Evolutionary conservation across 2,329 filamentous ascomycete species (phyloP), one percentile per base, ranked within the genome.

Genomic region (Cladosporium velox): DNA sequence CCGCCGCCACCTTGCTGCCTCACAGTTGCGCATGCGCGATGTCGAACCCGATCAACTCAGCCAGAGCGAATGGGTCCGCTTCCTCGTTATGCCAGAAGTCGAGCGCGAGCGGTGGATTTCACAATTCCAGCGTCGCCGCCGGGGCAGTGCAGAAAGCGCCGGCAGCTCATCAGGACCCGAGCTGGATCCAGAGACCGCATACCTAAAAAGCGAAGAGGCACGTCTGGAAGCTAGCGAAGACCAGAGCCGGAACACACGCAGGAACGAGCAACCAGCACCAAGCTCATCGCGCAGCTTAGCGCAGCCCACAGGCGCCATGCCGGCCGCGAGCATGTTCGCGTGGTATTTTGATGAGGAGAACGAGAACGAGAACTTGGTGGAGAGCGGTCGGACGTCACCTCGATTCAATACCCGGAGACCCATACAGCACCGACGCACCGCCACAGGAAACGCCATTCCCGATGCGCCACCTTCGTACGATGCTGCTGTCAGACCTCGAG

Each of bases 41-140:
- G 76, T 77, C 69, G 75, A 77, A 64, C 75, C 75, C 7, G 72
- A 76, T 35, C 74, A 77, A 65, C 67, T 77, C 47, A 71, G 68
- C 67, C 72, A 70, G 6, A 73, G 72, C 65, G 74, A 77, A 66
- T 77, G 75, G 75, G 72, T 77, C 30, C 70, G 70, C 30, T 77
- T 77, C 69, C 70, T 77, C 24, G 75, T 74, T 30, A 77, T 77
- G 75, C 71, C 72, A 34, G 71, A 71, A 51, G 61, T 67, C 59
- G 74, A 76, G 67, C 71, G 75, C n/a, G 74, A 77, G 2, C 65
- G 75, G 30, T 77, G 74, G 72, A 76, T 77, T 34, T 65, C 70
- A 11, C 68, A 72, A 34, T 76, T 76, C 65, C 66, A 66, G 10
- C 66, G 71, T n/a, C 67, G 72, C 59, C 61, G 75, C 35, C 66